Base-by-base conservation (phyloP, 2,329 filamentous ascomycete species). In the Alternaria alternata region DNA sequence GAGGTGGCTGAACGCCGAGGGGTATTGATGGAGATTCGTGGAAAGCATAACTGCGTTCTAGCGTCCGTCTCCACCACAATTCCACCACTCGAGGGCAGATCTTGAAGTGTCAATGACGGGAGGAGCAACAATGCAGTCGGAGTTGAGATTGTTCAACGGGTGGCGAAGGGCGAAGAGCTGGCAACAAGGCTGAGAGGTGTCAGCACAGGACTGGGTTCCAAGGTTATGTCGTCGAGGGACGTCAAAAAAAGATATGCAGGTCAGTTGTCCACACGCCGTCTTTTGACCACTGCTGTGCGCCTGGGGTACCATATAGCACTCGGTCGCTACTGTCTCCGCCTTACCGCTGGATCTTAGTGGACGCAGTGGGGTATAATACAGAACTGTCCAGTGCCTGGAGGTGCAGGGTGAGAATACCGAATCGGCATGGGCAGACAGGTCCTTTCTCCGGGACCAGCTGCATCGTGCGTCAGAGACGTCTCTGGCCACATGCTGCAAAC, bases 1-100 rank as follows among this genome's bases (percentile, higher is more conserved):
- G 67, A 78, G 66, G 66, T 77, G 74, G 70, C 73, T 73, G 72
- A 75, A 76, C 41, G 70, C 70, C 63, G 73, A 71, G 57, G 72
- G 68, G 63, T 78, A 78, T 62, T 78, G 77, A 68, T 78, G 73
- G 62, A 75, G 72, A 70, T 71, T 76, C 62, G 74, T 75, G 67
- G 76, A 78, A 67, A 79, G 77, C 70, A 77, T 79, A 66, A 46
- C 51, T 66, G 57, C 63, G 59, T 56, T 68, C 69, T 74, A 71
- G 70, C 65, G 68, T 60, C 69, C 70, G 69, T 69, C 70, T 72
- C 71, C 70, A 72, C 71, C 67, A 70, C 71, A 69, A 64, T 66
- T 68, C 67, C 61, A 65, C 69, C 61, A 62, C 59, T 65, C 51
- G 64, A 68, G 55, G 60, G 57, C 59, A 63, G 63, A 53, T 59